Conservation (phyloP, 2,329 filamentous ascomycete species). For the Stemphylium beticola region DNA sequence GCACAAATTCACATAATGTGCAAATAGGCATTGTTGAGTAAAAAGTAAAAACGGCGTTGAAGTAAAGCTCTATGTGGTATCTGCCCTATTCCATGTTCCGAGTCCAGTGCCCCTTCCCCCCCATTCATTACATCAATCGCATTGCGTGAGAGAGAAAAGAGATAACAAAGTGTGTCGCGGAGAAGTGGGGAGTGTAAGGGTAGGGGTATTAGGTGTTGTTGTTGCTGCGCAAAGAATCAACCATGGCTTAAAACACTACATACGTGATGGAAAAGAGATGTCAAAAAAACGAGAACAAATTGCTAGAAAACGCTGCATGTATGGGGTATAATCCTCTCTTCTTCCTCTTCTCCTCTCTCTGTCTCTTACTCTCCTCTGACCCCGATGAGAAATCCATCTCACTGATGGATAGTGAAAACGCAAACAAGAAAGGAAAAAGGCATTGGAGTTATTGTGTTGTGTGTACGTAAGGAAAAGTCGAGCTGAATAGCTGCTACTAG, state of each 20-base stretch:
- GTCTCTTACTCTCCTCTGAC: background rate
- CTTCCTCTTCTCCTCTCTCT: background rate
- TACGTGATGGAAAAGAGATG: background rate
- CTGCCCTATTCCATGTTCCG: background rate
- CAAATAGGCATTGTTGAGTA: background rate
- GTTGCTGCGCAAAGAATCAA: background rate
- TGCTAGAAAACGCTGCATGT: conserved; percentile 16
- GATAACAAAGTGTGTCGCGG: background rate
- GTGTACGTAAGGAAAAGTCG: conserved; percentile 27
- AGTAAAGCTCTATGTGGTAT: conserved; percentile 13
- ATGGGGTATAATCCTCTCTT: conserved; percentile 16
- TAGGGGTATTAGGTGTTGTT: conserved; percentile 12
- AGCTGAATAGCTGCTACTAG: conserved; percentile 12
- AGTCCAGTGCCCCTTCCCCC: background rate
- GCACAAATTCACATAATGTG: too few species aligned
- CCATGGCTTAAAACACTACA: conserved; percentile 6
- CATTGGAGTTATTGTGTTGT: background rate
- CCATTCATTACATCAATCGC: conserved; percentile 15
- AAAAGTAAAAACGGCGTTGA: background rate
- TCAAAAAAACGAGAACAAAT: background rate
- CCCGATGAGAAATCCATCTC: background rate
- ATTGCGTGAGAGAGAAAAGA: conserved; percentile 4
- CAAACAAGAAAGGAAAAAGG: background rate
- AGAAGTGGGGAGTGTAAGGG: background rate
- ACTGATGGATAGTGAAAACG: background rate